Evolutionary conservation across 305 asterid genomes (phyloP).

Genomic region (Ilex paraguariensis): DNA sequence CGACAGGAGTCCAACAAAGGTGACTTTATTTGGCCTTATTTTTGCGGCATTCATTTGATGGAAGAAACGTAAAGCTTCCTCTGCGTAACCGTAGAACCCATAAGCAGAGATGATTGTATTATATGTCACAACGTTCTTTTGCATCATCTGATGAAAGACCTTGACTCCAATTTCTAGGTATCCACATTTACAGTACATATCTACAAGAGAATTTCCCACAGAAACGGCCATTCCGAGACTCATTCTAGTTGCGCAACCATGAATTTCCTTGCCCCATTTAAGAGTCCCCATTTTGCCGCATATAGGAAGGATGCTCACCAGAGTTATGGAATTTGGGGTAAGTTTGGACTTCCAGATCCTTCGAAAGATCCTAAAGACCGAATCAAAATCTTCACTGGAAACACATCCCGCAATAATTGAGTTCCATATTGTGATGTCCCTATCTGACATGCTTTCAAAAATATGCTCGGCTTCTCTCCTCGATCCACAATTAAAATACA

Average conservation of each 20-base stretch:
- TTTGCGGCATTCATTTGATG: constrained; percentile 22
- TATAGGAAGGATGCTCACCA: constrained; percentile 31
- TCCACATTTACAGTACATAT: constrained; percentile 40
- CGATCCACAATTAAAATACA: constrained; percentile 29
- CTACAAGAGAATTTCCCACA: constrained; percentile 25
- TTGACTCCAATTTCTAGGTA: constrained; percentile 23
- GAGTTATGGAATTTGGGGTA: constrained; percentile 28
- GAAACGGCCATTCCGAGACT: constrained; percentile 14
- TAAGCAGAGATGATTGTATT: constrained; percentile 34
- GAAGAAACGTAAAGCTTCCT: constrained; percentile 29
- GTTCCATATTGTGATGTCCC: constrained; percentile 32
- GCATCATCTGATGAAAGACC: constrained; percentile 27
- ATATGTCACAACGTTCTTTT: constrained; percentile 27
- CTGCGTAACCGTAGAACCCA: constrained; percentile 34
- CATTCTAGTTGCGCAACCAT: constrained; percentile 24
- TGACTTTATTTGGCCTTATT: constrained; percentile 23
- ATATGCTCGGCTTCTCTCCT: constrained; percentile 12
- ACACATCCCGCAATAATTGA: constrained; percentile 27
- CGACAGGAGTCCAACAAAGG: constrained; percentile 30
- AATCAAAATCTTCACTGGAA: constrained; percentile 17
- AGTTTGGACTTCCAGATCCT: constrained; percentile 22
- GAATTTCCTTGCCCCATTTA: constrained; percentile 34
- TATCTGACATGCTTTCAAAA: constrained; percentile 19
- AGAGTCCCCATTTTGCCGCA: constrained; percentile 33
- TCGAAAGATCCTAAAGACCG: constrained; percentile 20